Percentiles rank a stretch among this genome's conserved stretches.
phyloP scores from a whole-genome alignment of 306 rosid genomes.

The Begonia masoniana region DNA sequence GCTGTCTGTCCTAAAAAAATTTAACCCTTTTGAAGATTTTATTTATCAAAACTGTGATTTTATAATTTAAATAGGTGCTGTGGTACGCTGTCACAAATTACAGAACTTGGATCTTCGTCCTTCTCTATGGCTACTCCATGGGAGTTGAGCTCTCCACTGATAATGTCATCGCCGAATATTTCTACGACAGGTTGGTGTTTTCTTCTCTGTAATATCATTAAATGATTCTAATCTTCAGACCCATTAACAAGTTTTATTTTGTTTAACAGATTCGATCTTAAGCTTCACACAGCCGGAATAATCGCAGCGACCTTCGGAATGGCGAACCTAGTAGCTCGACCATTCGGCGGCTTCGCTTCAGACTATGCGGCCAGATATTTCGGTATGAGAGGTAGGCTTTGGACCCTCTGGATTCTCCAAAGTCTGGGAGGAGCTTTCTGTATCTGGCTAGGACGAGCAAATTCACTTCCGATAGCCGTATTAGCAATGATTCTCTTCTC shows the following conservation, averaged over 20 bases:
- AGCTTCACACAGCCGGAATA: constrained; percentile 78
- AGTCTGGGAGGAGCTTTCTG: constrained; percentile 72
- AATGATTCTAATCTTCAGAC: neutral
- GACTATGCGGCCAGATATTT: constrained; percentile 42
- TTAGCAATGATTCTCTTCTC: constrained; percentile 78
- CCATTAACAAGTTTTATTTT: neutral
- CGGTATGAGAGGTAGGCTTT: constrained; percentile 82
- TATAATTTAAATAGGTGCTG: constrained; percentile 25
- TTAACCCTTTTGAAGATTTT: too few relatives aligned
- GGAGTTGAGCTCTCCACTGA: constrained; percentile 87
- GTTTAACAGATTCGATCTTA: constrained; percentile 33
- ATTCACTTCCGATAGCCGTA: constrained; percentile 46
- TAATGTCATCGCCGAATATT: constrained; percentile 76
- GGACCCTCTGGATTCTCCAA: constrained; percentile 76
- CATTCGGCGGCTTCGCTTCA: constrained; percentile 68
- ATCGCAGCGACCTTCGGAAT: constrained; percentile 84
- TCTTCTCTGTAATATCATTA: neutral
- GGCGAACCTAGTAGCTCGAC: constrained; percentile 79
- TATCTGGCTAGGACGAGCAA: constrained; percentile 73
- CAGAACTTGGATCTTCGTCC: constrained; percentile 77
- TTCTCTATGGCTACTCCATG: constrained; percentile 87
- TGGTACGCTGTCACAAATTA: constrained; percentile 83
- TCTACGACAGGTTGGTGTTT: constrained; percentile 56
- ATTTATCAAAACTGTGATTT: neutral
- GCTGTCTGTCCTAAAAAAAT: too few relatives aligned